These are phyloP conservation scores for Rhexocercosporidium sp. DNA, from an alignment of 2,329 filamentous ascomycete genomes.

Conservation along the genomic window DNA sequence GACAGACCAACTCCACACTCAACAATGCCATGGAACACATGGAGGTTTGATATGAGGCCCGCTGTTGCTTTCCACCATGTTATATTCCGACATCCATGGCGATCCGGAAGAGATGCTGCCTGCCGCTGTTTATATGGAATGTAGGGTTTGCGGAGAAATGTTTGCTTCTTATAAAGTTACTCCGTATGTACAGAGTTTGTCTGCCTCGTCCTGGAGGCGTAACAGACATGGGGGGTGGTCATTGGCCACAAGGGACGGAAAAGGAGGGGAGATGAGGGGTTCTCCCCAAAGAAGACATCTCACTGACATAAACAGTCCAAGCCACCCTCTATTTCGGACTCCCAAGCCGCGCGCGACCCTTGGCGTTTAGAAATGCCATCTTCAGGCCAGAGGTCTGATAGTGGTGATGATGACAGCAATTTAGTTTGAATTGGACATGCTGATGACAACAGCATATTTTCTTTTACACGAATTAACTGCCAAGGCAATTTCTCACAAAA, in stretches of 20 bases:
- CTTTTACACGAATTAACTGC: not conserved
- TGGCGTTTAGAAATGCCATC: constrained; percentile 17
- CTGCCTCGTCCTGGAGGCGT: too few species aligned
- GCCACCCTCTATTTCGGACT: constrained; percentile 6
- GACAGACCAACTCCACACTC: not conserved
- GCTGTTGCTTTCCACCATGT: not conserved
- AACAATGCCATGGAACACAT: constrained; percentile 13
- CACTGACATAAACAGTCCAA: constrained; percentile 3
- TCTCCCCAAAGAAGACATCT: not conserved
- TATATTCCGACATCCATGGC: not conserved
- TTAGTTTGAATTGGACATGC: not conserved
- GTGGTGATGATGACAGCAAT: not conserved
- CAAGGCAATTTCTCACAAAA: not conserved
- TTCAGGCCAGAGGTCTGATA: not conserved
- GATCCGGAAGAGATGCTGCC: not conserved
- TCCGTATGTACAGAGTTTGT: too few species aligned
- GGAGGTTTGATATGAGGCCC: constrained; percentile 8
- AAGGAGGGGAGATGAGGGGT: not conserved
- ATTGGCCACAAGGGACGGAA: not conserved
- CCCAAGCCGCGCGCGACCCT: constrained; percentile 9
- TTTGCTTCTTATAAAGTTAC: not conserved
- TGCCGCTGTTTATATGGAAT: not conserved
- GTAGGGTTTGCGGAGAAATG: not conserved
- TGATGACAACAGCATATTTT: not conserved
- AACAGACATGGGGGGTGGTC: too few species aligned